Base-by-base conservation (phyloP, 208 protist genomes). In the Endotrypanum monterogeii region DNA sequence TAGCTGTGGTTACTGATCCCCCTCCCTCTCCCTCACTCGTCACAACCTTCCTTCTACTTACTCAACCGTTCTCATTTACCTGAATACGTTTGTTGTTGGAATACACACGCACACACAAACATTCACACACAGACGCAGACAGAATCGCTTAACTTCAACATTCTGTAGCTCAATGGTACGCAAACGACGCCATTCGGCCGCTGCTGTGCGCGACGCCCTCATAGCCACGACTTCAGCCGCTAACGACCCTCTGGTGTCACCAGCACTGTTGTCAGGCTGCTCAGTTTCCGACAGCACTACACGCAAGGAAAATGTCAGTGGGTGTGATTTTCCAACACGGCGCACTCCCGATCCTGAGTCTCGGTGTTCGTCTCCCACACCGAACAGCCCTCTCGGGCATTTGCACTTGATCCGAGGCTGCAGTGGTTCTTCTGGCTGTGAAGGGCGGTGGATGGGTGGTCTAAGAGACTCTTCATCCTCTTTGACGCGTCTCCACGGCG, bases 361-460 rank as follows among this genome's bases (percentile, higher is more conserved):
- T 54, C 25, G n/a, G n/a, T 35, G 48, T 56, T 32, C 50, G 44
- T 39, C 25, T 35, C 65, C 25, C 46, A 9, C 50, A 55, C 11
- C 7, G 65, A 57, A 25, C 44, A 5, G 18, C 30, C 25, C 1
- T 20, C n/a, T 6, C n/a, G 65, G 12, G 25, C 65, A 54, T 41
- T 56, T 39, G 46, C 14, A 9, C 32, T 9, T 20, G 35, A 41
- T 4, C 67, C 25, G 20, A 50, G 32, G 6, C 30, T 9, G 52
- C 46, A 56, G 52, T 23, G 5, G 35, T 32, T 16, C 54, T 25
- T 14, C 46, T 0, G 30, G 57, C 18, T 55, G 68, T 18, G 68
- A 73, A 37, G 54, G 11, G 23, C 25, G 41, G 68, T 73, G 39
- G n/a, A 54, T 73, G 67, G 28, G 18, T 25, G 3, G n/a, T 11